A percentile compares a stretch with the other conserved stretches of the same genome.
Evolutionary conservation across 176 grass and related monocot species (phyloP).

Genomic region (Stipa capillata): DNA sequence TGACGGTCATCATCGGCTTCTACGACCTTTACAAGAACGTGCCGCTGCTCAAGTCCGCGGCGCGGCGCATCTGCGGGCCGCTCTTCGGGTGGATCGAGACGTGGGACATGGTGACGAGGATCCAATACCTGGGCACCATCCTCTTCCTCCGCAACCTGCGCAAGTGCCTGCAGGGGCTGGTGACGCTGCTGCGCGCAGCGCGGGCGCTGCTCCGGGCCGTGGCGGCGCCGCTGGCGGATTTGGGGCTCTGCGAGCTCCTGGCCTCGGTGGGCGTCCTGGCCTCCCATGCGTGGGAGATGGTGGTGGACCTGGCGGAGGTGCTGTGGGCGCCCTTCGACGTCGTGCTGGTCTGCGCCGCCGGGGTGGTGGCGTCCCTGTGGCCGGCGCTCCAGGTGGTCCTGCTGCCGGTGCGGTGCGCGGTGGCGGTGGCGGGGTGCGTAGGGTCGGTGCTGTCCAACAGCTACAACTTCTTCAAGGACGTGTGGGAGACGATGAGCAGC

Average conservation of each 20-base stretch:
- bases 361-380: not conserved
- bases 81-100: constrained; percentile 80
- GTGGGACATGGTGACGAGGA: constrained; percentile 83
- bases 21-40: constrained; percentile 98
- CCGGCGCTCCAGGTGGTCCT: constrained; percentile 32
- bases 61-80: constrained; percentile 60
- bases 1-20: constrained; percentile 81
- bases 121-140: constrained; percentile 89
- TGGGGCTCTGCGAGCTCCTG: not conserved
- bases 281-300: not conserved
- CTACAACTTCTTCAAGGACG: constrained; percentile 54
- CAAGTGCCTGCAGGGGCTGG: constrained; percentile 30
- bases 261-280: not conserved
- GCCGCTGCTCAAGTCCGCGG: constrained; percentile 67
- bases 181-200: constrained; percentile 17
- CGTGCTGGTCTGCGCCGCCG: not conserved
- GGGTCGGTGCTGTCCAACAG: constrained; percentile 34
- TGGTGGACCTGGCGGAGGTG: constrained; percentile 38
- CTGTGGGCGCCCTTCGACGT: constrained; percentile 45
- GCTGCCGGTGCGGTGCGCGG: constrained; percentile 15
- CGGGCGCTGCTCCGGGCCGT: constrained; percentile 4
- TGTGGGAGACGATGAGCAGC: constrained; percentile 58
- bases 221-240: constrained; percentile 25
- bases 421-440: constrained; percentile 23
- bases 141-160: constrained; percentile 74